These are phyloP conservation scores for Corylus americana DNA, from an alignment of 306 rosid species.

Conservation along the genomic window DNA sequence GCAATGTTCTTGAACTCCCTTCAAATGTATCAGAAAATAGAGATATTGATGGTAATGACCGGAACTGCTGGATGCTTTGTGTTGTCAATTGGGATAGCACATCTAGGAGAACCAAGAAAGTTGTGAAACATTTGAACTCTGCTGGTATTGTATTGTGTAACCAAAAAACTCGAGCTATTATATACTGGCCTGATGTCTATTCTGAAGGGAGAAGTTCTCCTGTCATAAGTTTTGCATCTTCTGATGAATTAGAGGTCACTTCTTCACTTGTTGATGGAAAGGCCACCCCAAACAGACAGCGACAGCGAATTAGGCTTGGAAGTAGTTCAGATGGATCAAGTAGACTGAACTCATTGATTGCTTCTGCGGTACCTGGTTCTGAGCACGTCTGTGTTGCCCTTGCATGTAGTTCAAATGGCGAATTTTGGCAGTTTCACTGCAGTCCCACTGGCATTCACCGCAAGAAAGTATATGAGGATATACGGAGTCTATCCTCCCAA, in stretches of 20 bases:
- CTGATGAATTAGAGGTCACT: conserved; percentile 48
- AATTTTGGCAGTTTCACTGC: conserved; percentile 83
- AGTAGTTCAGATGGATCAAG: conserved; percentile 37
- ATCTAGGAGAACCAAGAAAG: conserved; percentile 40
- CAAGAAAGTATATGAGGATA: conserved; percentile 43
- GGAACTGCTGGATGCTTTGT: conserved; percentile 70
- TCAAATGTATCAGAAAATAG: conserved; percentile 23
- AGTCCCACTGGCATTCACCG: conserved; percentile 63
- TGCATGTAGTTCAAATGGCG: conserved; percentile 78
- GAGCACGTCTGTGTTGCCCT: conserved; percentile 56
- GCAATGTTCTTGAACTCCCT: conserved; percentile 82
- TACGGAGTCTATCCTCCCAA: conserved; percentile 34
- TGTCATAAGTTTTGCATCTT: conserved; percentile 57
- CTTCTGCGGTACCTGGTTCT: conserved; percentile 55
- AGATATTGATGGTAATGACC: conserved; percentile 42
- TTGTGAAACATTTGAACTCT: conserved; percentile 49
- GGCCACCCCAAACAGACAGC: conserved; percentile 40
- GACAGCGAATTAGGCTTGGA: conserved; percentile 37
- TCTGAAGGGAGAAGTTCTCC: conserved; percentile 46
- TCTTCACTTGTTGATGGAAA: conserved; percentile 47
- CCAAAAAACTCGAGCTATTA: conserved; percentile 53
- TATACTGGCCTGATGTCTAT: conserved; percentile 82
- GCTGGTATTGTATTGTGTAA: conserved; percentile 69
- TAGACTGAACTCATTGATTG: conserved; percentile 72
- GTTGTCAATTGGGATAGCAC: conserved; percentile 63